Conservation (phyloP, 139 green algal genomes). For the Closterium sp. region DNA sequence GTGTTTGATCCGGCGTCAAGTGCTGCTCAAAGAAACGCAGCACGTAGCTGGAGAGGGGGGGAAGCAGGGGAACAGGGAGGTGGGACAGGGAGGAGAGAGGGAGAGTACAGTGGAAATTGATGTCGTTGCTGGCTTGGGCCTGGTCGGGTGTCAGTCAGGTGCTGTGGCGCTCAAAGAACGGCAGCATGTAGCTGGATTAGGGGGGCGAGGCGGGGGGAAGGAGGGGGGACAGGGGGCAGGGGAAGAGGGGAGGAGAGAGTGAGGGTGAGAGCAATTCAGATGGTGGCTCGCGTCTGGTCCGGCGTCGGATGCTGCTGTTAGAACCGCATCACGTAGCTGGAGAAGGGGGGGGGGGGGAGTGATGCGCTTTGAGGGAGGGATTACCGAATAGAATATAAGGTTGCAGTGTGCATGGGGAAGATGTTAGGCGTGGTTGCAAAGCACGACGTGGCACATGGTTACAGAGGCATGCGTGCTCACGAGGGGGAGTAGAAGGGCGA, state of each 20-base stretch:
- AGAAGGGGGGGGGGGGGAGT: background rate
- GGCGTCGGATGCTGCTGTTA: too few species aligned
- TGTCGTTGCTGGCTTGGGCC: too few species aligned
- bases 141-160: too few species aligned
- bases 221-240: background rate
- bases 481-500: conserved; percentile 39
- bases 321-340: too few species aligned
- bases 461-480: too few species aligned
- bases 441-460: too few species aligned
- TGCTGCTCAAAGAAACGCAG: conserved; percentile 69
- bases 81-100: background rate
- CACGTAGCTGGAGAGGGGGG: conserved; percentile 58
- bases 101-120: too few species aligned
- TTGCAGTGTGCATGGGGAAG: background rate
- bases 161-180: conserved; percentile 66
- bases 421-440: too few species aligned
- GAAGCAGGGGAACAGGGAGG: background rate
- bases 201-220: background rate
- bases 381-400: too few species aligned
- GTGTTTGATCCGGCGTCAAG: conserved; percentile 61
- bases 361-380: background rate
- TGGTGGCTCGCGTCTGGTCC: too few species aligned
- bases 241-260: background rate
- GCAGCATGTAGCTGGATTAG: conserved; percentile 68
- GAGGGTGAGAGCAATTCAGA: background rate